A percentile compares a stretch with the other conserved stretches of the same genome.
Evolutionary conservation across 2,329 filamentous ascomycete genomes (phyloP).

Genomic region (Tolypocladium nubicola): DNA sequence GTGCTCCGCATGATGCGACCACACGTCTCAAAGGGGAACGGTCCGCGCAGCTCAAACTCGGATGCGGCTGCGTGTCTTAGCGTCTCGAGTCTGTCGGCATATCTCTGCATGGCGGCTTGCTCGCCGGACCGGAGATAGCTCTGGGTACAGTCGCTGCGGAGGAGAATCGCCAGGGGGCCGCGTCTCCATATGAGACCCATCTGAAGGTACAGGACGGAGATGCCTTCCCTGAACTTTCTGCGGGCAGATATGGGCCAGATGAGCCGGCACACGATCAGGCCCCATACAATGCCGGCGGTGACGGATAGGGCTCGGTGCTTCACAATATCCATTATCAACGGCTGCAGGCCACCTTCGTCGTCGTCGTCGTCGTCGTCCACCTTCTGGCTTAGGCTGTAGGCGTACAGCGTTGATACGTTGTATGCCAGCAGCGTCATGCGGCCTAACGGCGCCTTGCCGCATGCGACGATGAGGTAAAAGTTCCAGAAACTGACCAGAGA

Average conservation of each 20-base stretch:
- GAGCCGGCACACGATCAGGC: constrained; percentile 70
- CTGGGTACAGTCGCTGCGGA: constrained; percentile 42
- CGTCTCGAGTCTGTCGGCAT: constrained; percentile 56
- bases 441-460: constrained; percentile 72
- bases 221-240: constrained; percentile 71
- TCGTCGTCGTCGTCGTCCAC: constrained; percentile 70
- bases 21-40: constrained; percentile 63
- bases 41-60: constrained; percentile 75
- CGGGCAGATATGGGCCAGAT: constrained; percentile 87
- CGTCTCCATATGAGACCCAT: constrained; percentile 91
- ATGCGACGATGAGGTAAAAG: constrained; percentile 75
- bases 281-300: constrained; percentile 74
- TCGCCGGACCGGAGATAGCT: constrained; percentile 77
- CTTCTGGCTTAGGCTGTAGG: constrained; percentile 69
- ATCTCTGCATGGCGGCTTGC: constrained; percentile 71
- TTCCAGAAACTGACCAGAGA: constrained; percentile 68
- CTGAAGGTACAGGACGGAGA: constrained; percentile 75
- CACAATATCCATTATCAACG: constrained; percentile 73
- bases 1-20: constrained; percentile 64
- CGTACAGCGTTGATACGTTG: constrained; percentile 83
- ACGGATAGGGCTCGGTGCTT: constrained; percentile 76
- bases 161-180: constrained; percentile 68
- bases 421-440: constrained; percentile 88
- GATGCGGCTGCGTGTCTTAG: constrained; percentile 58
- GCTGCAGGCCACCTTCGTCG: constrained; percentile 70